Conservation (phyloP, 306 rosid species). For the Pyrus betulifolia region DNA sequence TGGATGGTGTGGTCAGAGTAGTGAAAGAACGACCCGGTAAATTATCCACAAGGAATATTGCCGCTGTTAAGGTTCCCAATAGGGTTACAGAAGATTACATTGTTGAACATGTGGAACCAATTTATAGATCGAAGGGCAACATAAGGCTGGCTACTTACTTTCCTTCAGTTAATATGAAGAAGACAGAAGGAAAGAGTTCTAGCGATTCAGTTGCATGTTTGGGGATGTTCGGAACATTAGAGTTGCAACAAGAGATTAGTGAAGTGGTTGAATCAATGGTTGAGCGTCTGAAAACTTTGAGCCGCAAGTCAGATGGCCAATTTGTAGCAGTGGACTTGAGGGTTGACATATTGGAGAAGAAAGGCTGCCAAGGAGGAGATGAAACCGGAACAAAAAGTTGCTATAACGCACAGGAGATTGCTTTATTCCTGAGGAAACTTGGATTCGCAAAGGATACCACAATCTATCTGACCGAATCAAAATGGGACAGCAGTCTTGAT, state of each 20-base stretch:
- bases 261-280: conserved; percentile 82
- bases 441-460: conserved; percentile 84
- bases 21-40: conserved; percentile 56
- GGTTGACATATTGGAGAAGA: conserved; percentile 70
- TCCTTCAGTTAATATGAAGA: conserved; percentile 85
- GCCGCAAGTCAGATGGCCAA: conserved; percentile 81
- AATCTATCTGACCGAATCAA: conserved; percentile 81
- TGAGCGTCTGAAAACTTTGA: conserved; percentile 69
- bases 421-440: conserved; percentile 68
- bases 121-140: conserved; percentile 61
- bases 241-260: conserved; percentile 64
- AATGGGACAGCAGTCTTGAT: conserved; percentile 83
- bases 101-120: conserved; percentile 63
- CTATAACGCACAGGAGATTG: conserved; percentile 72
- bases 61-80: conserved; percentile 86
- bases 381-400: conserved; percentile 64
- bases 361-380: conserved; percentile 66
- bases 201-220: conserved; percentile 70
- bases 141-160: conserved; percentile 88
- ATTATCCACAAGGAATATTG: conserved; percentile 56
- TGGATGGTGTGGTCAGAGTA: conserved; percentile 79
- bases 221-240: conserved; percentile 92
- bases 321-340: conserved; percentile 86
- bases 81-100: conserved; percentile 82
- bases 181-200: conserved; percentile 41